Evolutionary conservation across 768 basidiomycete genomes (phyloP).

Genomic region (Leccinum imitatum): DNA sequence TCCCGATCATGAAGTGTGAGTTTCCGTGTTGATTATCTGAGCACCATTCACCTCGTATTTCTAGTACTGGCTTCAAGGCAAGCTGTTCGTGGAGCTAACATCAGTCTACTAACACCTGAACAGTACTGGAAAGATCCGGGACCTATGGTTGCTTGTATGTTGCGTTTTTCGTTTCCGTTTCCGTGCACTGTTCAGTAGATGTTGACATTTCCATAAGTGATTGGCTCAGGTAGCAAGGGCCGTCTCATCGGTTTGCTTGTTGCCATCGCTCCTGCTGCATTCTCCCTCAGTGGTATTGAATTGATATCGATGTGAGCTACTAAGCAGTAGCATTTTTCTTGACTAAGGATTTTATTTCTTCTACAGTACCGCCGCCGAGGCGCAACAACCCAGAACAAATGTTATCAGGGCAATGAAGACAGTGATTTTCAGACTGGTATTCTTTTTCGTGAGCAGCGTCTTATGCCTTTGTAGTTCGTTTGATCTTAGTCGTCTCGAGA

Average conservation of each 20-base stretch:
- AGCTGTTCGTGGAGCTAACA: not conserved
- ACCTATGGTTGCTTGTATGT: constrained; percentile 24
- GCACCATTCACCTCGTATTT: not conserved
- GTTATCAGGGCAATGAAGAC: constrained; percentile 73
- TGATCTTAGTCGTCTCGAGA: constrained; percentile 12
- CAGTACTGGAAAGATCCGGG: constrained; percentile 28
- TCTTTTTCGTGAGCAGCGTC: constrained; percentile 18
- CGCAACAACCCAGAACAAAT: constrained; percentile 73
- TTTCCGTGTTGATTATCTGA: constrained; percentile 33
- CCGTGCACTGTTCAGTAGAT: not conserved
- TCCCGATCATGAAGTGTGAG: constrained; percentile 44
- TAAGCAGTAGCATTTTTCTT: constrained; percentile 13
- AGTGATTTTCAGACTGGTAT: constrained; percentile 76
- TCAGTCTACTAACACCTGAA: not conserved
- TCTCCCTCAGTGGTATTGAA: constrained; percentile 80
- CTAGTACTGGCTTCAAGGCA: constrained; percentile 22
- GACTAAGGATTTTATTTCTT: constrained; percentile 8
- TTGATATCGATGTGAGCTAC: constrained; percentile 60
- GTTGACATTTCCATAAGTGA: constrained; percentile 9
- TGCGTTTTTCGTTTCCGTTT: not conserved
- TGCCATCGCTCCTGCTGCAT: constrained; percentile 40
- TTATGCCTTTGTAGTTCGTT: not conserved
- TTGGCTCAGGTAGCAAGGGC: constrained; percentile 19
- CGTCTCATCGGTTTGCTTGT: constrained; percentile 23
- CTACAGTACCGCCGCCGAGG: constrained; percentile 70